Evolutionary conservation across 352 stramenopile genomes (phyloP).

Genomic region (Thalassiosira livingstoniorum): DNA sequence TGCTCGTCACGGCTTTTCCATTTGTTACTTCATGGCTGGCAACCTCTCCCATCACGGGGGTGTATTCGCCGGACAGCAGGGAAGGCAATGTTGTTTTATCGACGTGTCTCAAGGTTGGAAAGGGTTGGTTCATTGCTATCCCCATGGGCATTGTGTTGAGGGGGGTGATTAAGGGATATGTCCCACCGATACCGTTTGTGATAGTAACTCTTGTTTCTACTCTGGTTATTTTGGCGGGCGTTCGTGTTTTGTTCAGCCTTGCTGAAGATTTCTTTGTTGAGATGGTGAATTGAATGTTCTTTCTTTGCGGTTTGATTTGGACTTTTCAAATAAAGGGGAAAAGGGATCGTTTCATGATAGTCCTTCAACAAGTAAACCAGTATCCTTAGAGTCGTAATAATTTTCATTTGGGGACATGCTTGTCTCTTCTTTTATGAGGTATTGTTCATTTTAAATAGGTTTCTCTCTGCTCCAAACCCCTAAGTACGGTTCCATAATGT

Average conservation of each 20-base stretch:
- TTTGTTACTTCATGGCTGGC: conserved; percentile 59
- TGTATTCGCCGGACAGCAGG: conserved; percentile 53
- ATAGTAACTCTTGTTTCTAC: conserved; percentile 74
- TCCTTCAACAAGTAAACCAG: too few species aligned
- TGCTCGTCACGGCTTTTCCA: conserved; percentile 49
- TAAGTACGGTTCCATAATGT: too few species aligned
- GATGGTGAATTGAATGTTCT: conserved; percentile 29
- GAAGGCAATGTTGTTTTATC: conserved; percentile 28
- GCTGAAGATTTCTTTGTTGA: conserved; percentile 61
- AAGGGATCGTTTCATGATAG: too few species aligned
- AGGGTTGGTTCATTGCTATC: conserved; percentile 66
- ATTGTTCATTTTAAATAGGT: too few species aligned
- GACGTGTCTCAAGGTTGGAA: conserved; percentile 44
- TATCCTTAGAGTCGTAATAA: too few species aligned
- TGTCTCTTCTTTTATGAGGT: too few species aligned
- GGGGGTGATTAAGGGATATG: conserved; percentile 68
- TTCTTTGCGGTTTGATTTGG: too few species aligned
- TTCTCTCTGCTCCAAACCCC: too few species aligned
- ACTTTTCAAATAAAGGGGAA: too few species aligned
- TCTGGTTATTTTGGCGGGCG: conserved; percentile 55
- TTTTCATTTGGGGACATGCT: too few species aligned
- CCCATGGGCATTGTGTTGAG: conserved; percentile 61
- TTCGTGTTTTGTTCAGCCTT: conserved; percentile 47
- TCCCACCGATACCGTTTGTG: conserved; percentile 64
- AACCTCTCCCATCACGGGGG: conserved; percentile 45